Evolutionary conservation across 1,284 basidiomycete genomes (phyloP).

Genomic region (Irpex lacteus): DNA sequence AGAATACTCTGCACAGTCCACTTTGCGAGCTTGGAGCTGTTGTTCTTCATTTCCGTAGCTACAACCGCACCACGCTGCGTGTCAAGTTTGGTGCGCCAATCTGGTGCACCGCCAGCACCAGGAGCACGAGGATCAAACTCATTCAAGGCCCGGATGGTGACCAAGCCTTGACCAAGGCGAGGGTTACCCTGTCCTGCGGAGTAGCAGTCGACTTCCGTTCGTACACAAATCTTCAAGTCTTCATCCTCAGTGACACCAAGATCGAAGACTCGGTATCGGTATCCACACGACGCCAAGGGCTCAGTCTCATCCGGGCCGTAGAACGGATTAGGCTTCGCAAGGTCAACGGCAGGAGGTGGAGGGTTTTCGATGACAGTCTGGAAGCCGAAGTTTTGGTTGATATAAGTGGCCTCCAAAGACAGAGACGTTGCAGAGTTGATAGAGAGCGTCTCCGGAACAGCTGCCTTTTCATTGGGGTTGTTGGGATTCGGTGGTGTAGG

Average conservation of each 20-base stretch:
- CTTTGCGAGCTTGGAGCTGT: constrained; percentile 96
- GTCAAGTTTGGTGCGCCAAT: constrained; percentile 97
- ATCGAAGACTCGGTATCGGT: constrained; percentile 96
- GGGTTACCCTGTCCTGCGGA: constrained; percentile 63
- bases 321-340: constrained; percentile 91
- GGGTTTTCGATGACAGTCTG: constrained; percentile 84
- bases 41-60: constrained; percentile 99
- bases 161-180: constrained; percentile 72
- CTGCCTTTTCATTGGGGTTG: constrained; percentile 65
- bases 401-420: constrained; percentile 96
- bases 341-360: constrained; percentile 63
- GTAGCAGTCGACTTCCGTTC: constrained; percentile 97
- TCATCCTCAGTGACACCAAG: constrained; percentile 89
- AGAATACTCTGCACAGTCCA: constrained; percentile 97
- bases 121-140: constrained; percentile 94
- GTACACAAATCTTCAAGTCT: constrained; percentile 87
- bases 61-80: constrained; percentile 97
- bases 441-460: constrained; percentile 62
- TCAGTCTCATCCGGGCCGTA: constrained; percentile 94
- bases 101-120: constrained; percentile 91
- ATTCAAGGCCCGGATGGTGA: constrained; percentile 94
- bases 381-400: constrained; percentile 99
- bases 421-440: constrained; percentile 95
- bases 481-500: constrained; percentile 74
- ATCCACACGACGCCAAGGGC: constrained; percentile 93